Percentiles rank a stretch among this genome's conserved stretches.
Evolutionary conservation across 176 grass and related monocot genomes (phyloP).

Genomic region (Chloris gayana): DNA sequence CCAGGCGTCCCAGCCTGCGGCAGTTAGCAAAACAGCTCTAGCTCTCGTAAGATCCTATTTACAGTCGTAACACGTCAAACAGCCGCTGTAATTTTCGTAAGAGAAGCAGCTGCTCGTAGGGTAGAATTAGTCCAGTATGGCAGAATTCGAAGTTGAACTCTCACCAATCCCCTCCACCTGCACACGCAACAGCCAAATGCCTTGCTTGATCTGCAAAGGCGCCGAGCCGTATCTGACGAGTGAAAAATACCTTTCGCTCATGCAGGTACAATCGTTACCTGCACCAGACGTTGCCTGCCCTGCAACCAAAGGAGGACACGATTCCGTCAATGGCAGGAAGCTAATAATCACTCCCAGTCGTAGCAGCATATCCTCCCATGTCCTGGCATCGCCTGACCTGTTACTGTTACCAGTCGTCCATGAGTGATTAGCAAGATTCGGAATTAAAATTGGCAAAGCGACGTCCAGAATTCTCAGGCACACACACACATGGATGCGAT

Average conservation of each 20-base stretch:
- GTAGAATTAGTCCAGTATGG: no score
- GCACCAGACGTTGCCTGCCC: not conserved
- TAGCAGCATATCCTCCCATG: not conserved
- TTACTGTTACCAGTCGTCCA: not conserved
- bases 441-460: slow-evolving; percentile 26
- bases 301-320: not conserved
- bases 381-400: not conserved
- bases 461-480: not conserved
- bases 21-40: not conserved
- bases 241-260: not conserved
- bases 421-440: not conserved
- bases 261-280: not conserved
- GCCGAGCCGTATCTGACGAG: not conserved
- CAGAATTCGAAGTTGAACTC: not conserved
- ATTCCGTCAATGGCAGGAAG: slow-evolving; percentile 5
- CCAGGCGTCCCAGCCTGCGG: not conserved
- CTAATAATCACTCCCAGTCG: not conserved
- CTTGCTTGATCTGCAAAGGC: slow-evolving; percentile 24
- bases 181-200: not conserved
- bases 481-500: not conserved
- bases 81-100: not conserved
- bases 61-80: not conserved
- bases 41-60: not conserved
- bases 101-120: not conserved
- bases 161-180: not conserved